Conservation (phyloP, 441 rosid genomes). For the Adansonia grandidieri region DNA sequence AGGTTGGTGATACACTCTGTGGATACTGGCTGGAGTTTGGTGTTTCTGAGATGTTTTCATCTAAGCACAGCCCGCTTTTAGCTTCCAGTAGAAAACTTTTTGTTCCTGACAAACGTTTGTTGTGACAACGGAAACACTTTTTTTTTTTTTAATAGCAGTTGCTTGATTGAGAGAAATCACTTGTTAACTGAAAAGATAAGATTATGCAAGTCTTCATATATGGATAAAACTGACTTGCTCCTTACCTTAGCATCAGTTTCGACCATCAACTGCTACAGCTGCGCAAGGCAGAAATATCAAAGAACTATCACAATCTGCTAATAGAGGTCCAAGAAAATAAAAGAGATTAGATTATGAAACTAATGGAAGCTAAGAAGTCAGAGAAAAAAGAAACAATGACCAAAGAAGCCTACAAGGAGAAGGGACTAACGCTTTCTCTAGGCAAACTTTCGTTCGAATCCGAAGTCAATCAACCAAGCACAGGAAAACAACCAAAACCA, state of each 20-base stretch:
- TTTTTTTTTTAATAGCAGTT: background rate
- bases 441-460: background rate
- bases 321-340: background rate
- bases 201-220: background rate
- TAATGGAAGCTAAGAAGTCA: background rate
- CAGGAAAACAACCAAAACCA: background rate
- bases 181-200: background rate
- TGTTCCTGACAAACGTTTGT: background rate
- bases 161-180: conserved; percentile 15
- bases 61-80: conserved; percentile 26
- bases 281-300: background rate
- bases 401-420: conserved; percentile 2
- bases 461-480: conserved; percentile 10
- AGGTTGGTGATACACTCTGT: conserved; percentile 45
- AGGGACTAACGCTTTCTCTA: background rate
- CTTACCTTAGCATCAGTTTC: background rate
- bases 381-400: background rate
- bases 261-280: background rate
- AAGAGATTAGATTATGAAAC: background rate
- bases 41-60: conserved; percentile 59
- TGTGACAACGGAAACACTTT: background rate
- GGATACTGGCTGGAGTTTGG: conserved; percentile 43
- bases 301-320: conserved; percentile 30
- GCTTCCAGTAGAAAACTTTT: conserved; percentile 8
- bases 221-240: background rate